Conservation (phyloP, 495 filamentous ascomycete genomes). For the Xanthoparmelia taractica region DNA sequence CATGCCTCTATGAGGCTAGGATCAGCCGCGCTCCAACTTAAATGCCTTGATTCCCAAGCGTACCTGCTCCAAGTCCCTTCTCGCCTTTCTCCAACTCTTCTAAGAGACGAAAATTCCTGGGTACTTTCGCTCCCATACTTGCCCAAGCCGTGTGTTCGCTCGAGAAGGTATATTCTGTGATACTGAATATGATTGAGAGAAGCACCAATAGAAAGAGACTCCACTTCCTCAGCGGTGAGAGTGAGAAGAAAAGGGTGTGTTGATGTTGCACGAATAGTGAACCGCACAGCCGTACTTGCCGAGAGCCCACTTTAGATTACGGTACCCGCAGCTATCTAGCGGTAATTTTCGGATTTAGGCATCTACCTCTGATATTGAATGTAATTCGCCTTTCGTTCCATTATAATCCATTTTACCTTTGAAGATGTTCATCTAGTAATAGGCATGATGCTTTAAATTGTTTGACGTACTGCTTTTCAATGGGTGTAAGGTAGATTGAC, state of each 20-base stretch:
- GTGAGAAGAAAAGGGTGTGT: background rate
- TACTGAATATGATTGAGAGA: too few species aligned
- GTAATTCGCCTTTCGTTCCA: background rate
- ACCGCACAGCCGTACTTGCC: too few species aligned
- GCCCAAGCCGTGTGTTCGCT: background rate
- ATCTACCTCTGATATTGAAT: background rate
- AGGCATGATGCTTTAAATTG: too few species aligned
- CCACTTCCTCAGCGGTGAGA: background rate
- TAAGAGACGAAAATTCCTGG: conserved; percentile 88
- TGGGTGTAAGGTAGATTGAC: conserved; percentile 32
- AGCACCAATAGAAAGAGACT: background rate
- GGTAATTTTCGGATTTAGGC: background rate
- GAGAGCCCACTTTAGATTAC: conserved; percentile 10
- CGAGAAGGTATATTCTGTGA: background rate
- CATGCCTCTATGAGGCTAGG: conserved; percentile 64
- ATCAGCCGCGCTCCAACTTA: conserved; percentile 16
- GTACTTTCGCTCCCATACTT: conserved; percentile 74
- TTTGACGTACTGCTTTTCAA: background rate
- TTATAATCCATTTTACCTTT: background rate
- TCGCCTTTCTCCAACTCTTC: conserved; percentile 99
- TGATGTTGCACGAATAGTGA: background rate
- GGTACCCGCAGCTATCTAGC: background rate
- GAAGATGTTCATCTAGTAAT: too few species aligned
- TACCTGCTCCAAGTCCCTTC: conserved; percentile 92
- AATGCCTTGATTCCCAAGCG: conserved; percentile 12